Conservation (phyloP, 257 asterid genomes). For the Galeopsis tetrahit region DNA sequence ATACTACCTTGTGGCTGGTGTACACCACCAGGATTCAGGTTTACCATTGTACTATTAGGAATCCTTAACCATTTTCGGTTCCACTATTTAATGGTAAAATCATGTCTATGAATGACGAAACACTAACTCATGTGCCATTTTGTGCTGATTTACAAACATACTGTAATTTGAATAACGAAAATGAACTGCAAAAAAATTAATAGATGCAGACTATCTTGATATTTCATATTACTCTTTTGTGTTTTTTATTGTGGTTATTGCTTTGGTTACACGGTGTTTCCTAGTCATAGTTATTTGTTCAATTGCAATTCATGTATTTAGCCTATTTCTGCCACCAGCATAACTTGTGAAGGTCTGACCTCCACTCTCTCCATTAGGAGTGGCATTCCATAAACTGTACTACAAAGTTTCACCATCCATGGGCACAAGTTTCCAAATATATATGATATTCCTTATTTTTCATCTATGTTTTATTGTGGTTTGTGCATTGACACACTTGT, state of each 20-base stretch:
- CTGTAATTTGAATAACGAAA: neutral
- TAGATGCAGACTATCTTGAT: neutral
- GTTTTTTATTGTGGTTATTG: neutral
- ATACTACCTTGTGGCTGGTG: neutral
- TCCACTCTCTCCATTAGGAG: slow-evolving; percentile 16
- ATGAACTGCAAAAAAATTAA: neutral
- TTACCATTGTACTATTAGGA: neutral
- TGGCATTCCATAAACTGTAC: neutral
- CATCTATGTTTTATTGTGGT: slow-evolving; percentile 18
- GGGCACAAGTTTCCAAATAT: slow-evolving; percentile 16
- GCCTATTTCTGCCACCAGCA: slow-evolving; percentile 1
- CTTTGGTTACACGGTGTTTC: neutral
- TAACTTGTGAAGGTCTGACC: slow-evolving; percentile 20
- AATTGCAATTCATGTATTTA: slow-evolving; percentile 14
- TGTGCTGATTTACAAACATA: neutral
- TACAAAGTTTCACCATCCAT: slow-evolving; percentile 6
- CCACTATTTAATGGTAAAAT: neutral
- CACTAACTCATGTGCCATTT: neutral
- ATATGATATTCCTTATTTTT: neutral
- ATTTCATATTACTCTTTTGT: slow-evolving; percentile 12
- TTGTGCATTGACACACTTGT: slow-evolving; percentile 10
- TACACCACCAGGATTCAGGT: neutral
- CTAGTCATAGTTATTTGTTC: slow-evolving; percentile 6
- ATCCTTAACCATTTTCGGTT: neutral
- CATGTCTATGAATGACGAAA: neutral